Evolutionary conservation across 169 alveolate genomes (phyloP), one percentile per base, ranked within the genome.

Genomic region (Cryptosporidium canis): DNA sequence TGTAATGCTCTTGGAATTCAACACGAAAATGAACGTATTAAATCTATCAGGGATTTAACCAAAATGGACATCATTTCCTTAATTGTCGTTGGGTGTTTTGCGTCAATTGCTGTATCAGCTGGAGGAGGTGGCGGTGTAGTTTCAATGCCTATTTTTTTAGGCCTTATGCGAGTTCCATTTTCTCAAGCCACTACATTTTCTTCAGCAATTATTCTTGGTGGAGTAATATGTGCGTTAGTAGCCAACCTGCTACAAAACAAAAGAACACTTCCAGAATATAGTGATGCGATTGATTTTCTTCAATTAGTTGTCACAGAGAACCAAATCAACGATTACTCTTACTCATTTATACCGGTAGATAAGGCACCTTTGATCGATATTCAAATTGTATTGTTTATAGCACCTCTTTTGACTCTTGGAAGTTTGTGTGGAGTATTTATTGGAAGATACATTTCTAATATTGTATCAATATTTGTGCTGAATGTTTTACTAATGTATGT

Each of bases 51-150:
- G 21, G 87, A 58, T 24, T 39, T 77, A 21, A 58, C 37, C 7
- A 58, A 41, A n/a, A 58, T 11, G 61, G 87, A 77, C 43, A 56
- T 77, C 0, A 14, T 77, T 77, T 55, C 87, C n/a, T 48, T 77
- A 1, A 27, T 77, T 14, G 37, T 61, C 41, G 70, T 77, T 44
- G 72, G 87, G 1, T 63, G 68, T 77, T 56, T 77, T 58, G 87
- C 64, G 14, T 77, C 87, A 37, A 77, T 77, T 41, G 87, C 87
- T 24, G 87, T 77, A 18, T 77, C 87, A 7, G 87, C 71, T 27
- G 87, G 87, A 14, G 87, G 77, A 43, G 87, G 87, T 3, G 87
- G 77, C 21, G 87, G 87, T 58, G 44, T 77, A 9, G 45, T 77
- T 77, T 77, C 87, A 12, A 77, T 77, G 72, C 87, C 87, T 58